These are phyloP conservation scores for Talaromyces verruculosus DNA, from an alignment of 2,329 filamentous ascomycete species.

Conservation along the genomic window DNA sequence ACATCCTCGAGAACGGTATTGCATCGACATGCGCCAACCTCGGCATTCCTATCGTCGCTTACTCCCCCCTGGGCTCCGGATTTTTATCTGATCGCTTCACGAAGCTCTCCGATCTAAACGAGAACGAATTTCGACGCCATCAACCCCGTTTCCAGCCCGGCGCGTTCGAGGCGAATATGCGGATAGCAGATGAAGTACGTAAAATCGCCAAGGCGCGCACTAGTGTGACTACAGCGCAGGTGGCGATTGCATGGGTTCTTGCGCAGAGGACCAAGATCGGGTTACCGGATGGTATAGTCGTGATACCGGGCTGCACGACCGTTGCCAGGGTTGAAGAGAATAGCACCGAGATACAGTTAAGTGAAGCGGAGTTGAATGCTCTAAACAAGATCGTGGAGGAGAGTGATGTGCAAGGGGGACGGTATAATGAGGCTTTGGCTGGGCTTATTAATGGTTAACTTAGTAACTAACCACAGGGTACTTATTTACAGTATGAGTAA, in stretches of 20 bases:
- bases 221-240: constrained; percentile 43
- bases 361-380: constrained; percentile 40
- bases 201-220: constrained; percentile 39
- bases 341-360: constrained; percentile 41
- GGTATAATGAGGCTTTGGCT: constrained; percentile 7
- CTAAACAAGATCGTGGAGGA: constrained; percentile 11
- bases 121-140: constrained; percentile 46
- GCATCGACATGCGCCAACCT: constrained; percentile 57
- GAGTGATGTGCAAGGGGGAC: constrained; percentile 8
- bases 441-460: constrained; percentile 15
- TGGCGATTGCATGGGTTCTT: constrained; percentile 52
- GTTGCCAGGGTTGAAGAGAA: constrained; percentile 44
- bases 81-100: constrained; percentile 54
- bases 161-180: constrained; percentile 52
- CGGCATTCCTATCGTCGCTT: constrained; percentile 59
- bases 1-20: constrained; percentile 59
- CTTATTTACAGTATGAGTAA: too few species aligned
- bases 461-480: not conserved
- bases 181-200: constrained; percentile 49
- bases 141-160: constrained; percentile 54
- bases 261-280: constrained; percentile 43
- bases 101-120: constrained; percentile 47
- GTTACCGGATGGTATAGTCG: constrained; percentile 35
- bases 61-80: constrained; percentile 61
- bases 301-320: constrained; percentile 45